These are phyloP conservation scores for Ambrosia hybrid DNA, from an alignment of 140 eudicot species.

Conservation along the genomic window DNA sequence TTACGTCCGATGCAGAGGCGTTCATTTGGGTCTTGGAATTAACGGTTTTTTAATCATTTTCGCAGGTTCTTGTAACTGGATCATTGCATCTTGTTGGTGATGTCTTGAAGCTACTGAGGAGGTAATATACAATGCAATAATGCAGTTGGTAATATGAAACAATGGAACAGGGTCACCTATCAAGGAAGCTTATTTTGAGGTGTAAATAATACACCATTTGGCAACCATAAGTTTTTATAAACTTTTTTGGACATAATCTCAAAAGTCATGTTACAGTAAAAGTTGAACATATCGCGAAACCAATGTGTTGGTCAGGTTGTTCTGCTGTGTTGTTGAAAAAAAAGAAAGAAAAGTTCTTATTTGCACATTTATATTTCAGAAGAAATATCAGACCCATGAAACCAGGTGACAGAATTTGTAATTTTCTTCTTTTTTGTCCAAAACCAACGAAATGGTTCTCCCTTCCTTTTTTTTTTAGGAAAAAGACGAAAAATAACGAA, in stretches of 20 bases:
- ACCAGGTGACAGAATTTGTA: too few relatives aligned
- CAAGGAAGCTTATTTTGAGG: conserved; percentile 5
- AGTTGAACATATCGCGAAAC: neutral
- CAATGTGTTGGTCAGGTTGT: neutral
- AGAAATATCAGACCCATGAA: neutral
- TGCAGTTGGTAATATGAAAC: conserved; percentile 3
- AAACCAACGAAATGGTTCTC: too few relatives aligned
- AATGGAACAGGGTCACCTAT: neutral
- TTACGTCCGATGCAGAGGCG: neutral
- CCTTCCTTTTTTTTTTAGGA: too few relatives aligned
- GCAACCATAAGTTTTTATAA: conserved; percentile 7
- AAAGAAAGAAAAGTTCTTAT: neutral
- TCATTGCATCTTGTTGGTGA: conserved; percentile 92
- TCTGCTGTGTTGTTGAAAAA: conserved; percentile 14
- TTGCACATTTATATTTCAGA: conserved; percentile 6
- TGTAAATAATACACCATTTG: conserved; percentile 8
- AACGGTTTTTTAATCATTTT: neutral
- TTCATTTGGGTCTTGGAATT: neutral
- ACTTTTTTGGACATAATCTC: neutral
- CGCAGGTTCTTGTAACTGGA: conserved; percentile 90
- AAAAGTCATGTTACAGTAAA: neutral
- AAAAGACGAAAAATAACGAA: too few relatives aligned
- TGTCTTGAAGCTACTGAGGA: conserved; percentile 69
- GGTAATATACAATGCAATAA: conserved; percentile 22
- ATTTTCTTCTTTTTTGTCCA: too few relatives aligned